phyloP scores from a whole-genome alignment of 768 basidiomycete genomes.

The Hygrocybe punicea region DNA sequence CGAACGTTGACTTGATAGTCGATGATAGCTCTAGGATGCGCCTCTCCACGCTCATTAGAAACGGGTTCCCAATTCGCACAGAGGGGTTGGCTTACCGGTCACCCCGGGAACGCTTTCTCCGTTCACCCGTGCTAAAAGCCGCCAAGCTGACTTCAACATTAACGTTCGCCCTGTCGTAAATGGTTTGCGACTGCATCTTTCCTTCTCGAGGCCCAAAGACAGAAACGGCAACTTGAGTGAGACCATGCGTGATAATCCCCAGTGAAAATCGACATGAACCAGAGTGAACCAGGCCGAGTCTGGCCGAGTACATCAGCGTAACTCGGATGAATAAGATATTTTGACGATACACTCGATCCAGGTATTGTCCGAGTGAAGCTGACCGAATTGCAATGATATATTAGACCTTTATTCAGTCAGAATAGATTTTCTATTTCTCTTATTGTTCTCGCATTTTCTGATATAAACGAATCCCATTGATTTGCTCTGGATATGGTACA shows the following conservation, averaged over 20 bases:
- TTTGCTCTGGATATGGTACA: too few relatives aligned
- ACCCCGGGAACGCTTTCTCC: conserved; percentile 69
- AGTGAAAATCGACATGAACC: too few relatives aligned
- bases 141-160: conserved; percentile 87
- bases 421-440: too few relatives aligned
- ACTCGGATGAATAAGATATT: too few relatives aligned
- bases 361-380: too few relatives aligned
- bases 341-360: too few relatives aligned
- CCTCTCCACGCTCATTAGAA: conserved; percentile 40
- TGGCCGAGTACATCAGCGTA: too few relatives aligned
- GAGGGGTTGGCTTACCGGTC: conserved; percentile 72
- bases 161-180: conserved; percentile 84
- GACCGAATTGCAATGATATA: too few relatives aligned
- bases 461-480: too few relatives aligned
- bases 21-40: conserved; percentile 84
- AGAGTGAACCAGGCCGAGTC: too few relatives aligned
- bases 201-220: conserved; percentile 94
- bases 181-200: conserved; percentile 69
- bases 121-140: conserved; percentile 81
- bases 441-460: too few relatives aligned
- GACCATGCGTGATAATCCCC: conserved; percentile 82
- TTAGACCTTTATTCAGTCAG: too few relatives aligned
- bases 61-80: not conserved
- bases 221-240: conserved; percentile 83
- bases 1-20: conserved; percentile 90